Base-by-base conservation (phyloP, 2,329 filamentous ascomycete species). In the Phialophora macrospora region DNA sequence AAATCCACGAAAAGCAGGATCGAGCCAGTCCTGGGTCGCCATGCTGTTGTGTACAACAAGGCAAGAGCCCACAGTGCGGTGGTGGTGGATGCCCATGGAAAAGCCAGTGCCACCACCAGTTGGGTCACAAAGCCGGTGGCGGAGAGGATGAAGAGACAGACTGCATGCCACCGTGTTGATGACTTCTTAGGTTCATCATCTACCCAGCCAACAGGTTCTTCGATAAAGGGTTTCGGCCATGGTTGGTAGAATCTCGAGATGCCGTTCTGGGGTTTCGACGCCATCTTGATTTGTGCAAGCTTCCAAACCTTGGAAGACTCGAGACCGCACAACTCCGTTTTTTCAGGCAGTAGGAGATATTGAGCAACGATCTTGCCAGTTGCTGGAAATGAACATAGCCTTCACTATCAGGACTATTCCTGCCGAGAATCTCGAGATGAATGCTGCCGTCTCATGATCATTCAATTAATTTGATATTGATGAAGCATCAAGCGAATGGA, bases 191-290 rank as follows among this genome's bases (percentile, higher is more conserved):
- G 20, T 26, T 60, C 52, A 12, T 49, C 28, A 22, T 65, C 55
- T 1, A 38, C 3, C 12, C 49, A n/a, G 14, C 57, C 60, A 8
- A 60, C 49, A n/a, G 68, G 66, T 30, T 71, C 68, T 60, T 69
- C 41, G 48, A 71, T 66, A 30, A 71, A 71, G 9, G 70, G 63
- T 30, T 46, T 60, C 6, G 65, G 66, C 65, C 69, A 69, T 20
- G 60, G 60, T 11, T 44, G 28, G 32, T 34, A 6, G 38, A 46
- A 24, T 49, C 24, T 63, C 20, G 58, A 60, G 44, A 26, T 41
- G 20, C 28, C 30, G 9, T 17, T 44, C 22, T 38, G 22, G 22
- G 44, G 28, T 60, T 38, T 51, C 17, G 57, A 51, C 41, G 38
- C 26, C 57, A 60, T 60, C 14, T 28, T 60, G 44, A 28, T 46